Evolutionary conservation across 331 rosid species (phyloP).

Genomic region (Rhamnella rubrinervis): DNA sequence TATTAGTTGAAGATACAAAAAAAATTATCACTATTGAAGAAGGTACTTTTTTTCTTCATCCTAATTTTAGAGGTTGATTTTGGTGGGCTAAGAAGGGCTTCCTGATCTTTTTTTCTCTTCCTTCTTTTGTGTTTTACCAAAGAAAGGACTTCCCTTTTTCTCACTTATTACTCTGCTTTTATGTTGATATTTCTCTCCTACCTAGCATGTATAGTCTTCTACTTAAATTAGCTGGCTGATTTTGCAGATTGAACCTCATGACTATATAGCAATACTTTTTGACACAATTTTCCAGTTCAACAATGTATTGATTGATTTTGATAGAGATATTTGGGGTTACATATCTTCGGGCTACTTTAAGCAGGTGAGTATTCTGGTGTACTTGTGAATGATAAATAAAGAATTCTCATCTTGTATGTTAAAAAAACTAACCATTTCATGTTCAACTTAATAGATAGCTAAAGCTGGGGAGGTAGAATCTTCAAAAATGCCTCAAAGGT

Average conservation of each 20-base stretch:
- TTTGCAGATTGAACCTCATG: slow-evolving; percentile 83
- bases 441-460: slow-evolving; percentile 53
- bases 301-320: slow-evolving; percentile 72
- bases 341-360: slow-evolving; percentile 87
- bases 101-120: too few relatives aligned
- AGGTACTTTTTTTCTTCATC: too few relatives aligned
- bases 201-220: not conserved
- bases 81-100: too few relatives aligned
- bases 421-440: slow-evolving; percentile 6
- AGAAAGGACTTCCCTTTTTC: too few relatives aligned
- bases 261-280: slow-evolving; percentile 87
- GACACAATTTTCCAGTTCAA: slow-evolving; percentile 66
- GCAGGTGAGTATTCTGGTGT: slow-evolving; percentile 47
- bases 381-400: not conserved
- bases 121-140: too few relatives aligned
- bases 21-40: too few relatives aligned
- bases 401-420: slow-evolving; percentile 2
- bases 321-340: slow-evolving; percentile 79
- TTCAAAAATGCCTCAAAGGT: slow-evolving; percentile 98
- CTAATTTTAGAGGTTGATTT: too few relatives aligned
- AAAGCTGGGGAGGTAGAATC: slow-evolving; percentile 89
- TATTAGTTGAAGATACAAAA: too few relatives aligned
- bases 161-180: too few relatives aligned
- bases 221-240: slow-evolving; percentile 1
- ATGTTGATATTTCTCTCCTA: too few relatives aligned